A percentile compares a stretch with the other conserved stretches of the same genome.
Evolutionary conservation across 352 stramenopile species (phyloP).

Genomic region (Pythium sukuiense): DNA sequence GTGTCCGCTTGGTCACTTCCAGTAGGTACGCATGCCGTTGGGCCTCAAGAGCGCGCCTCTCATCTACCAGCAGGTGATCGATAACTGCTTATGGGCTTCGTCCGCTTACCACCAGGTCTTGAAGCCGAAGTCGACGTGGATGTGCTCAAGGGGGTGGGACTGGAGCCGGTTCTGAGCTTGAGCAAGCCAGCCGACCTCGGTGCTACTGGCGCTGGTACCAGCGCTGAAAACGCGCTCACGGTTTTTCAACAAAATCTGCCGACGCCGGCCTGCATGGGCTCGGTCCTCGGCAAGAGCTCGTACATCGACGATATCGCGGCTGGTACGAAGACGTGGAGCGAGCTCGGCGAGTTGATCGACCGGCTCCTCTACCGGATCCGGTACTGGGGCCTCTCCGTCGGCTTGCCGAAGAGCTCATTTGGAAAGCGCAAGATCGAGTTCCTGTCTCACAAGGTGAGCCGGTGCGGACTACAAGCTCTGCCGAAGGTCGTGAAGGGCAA

Average conservation of each 20-base stretch:
- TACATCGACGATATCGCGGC: slow-evolving; percentile 25
- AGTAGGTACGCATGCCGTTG: slow-evolving; percentile 26
- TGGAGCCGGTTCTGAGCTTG: not conserved
- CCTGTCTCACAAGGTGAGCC: slow-evolving; percentile 22
- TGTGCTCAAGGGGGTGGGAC: slow-evolving; percentile 12
- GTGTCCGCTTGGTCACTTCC: slow-evolving; percentile 24
- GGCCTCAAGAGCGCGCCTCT: slow-evolving; percentile 23
- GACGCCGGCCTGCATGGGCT: not conserved
- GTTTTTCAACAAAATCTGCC: slow-evolving; percentile 12
- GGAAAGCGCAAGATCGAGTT: slow-evolving; percentile 20
- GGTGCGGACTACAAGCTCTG: slow-evolving; percentile 2
- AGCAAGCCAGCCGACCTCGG: too few relatives aligned
- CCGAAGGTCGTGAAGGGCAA: slow-evolving; percentile 11
- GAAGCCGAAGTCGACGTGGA: slow-evolving; percentile 17
- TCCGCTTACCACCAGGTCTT: slow-evolving; percentile 2
- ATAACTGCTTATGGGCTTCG: slow-evolving; percentile 23
- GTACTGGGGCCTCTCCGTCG: slow-evolving; percentile 25
- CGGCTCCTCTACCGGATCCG: slow-evolving; percentile 16
- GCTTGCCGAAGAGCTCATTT: slow-evolving; percentile 23
- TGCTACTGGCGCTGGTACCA: too few relatives aligned
- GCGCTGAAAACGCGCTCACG: too few relatives aligned
- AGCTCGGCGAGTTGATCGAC: slow-evolving; percentile 13
- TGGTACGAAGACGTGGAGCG: not conserved
- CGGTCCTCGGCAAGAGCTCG: slow-evolving; percentile 11
- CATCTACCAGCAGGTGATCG: slow-evolving; percentile 26